Percentiles rank a stretch among this genome's conserved stretches.
Evolutionary conservation across 164 flowering plant genomes (phyloP).

Genomic region (Magnolia officinalis): DNA sequence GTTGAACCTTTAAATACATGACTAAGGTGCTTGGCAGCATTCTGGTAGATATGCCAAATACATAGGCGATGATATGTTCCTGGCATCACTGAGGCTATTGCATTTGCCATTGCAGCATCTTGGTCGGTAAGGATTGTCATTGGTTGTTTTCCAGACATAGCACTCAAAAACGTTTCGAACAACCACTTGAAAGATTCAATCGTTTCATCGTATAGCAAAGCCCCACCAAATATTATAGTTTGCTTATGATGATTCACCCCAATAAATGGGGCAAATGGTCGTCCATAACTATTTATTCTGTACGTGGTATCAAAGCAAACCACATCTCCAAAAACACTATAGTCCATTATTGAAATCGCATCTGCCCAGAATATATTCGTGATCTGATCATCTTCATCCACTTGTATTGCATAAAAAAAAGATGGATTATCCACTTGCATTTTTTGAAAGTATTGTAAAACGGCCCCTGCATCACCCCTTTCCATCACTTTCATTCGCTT

Average conservation of each 20-base stretch:
- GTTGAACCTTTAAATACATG: too few species aligned
- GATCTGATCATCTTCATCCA: conserved; percentile 14
- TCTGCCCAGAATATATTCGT: conserved; percentile 20
- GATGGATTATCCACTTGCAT: conserved; percentile 11
- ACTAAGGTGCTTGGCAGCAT: too few species aligned
- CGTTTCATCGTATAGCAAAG: background rate
- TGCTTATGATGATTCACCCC: background rate
- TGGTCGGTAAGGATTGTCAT: too few species aligned
- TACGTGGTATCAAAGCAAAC: too few species aligned
- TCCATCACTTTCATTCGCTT: background rate
- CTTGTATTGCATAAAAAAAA: conserved; percentile 11
- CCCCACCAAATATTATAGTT: background rate
- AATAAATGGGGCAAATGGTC: conserved; percentile 1
- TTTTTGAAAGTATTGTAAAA: conserved; percentile 10
- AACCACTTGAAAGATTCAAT: background rate
- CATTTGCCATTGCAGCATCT: too few species aligned
- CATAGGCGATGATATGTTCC: too few species aligned
- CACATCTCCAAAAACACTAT: conserved; percentile 19
- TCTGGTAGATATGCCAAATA: too few species aligned
- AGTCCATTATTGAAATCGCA: conserved; percentile 13
- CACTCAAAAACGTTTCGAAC: background rate
- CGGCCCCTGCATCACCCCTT: background rate
- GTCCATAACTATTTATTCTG: background rate
- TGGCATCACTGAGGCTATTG: too few species aligned
- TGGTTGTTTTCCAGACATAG: background rate